phyloP scores from a whole-genome alignment of 176 grass and related monocot species.

The Tuctoria greenei region DNA sequence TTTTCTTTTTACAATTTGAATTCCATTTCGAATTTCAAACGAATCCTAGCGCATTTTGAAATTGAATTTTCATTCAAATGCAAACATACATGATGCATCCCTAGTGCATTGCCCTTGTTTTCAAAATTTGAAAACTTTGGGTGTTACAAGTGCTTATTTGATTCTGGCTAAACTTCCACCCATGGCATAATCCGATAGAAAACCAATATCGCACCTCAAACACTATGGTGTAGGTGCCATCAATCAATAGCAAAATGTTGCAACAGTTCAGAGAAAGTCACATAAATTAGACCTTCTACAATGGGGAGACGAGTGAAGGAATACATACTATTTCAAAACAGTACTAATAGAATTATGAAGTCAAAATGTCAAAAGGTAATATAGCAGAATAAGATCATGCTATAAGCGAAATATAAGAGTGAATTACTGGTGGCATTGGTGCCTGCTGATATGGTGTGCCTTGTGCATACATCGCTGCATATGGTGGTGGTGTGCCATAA shows the following conservation, averaged over 20 bases:
- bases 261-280: conserved; percentile 12
- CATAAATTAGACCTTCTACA: conserved; percentile 28
- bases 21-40: no score
- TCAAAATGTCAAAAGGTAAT: conserved; percentile 14
- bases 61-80: no score
- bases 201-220: conserved; percentile 21
- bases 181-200: not conserved
- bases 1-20: no score
- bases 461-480: conserved; percentile 58
- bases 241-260: conserved; percentile 13
- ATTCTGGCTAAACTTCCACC: not conserved
- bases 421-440: conserved; percentile 48
- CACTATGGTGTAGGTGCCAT: conserved; percentile 5
- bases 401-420: conserved; percentile 24
- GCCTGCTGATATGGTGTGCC: conserved; percentile 56
- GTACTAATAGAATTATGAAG: not conserved
- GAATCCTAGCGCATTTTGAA: no score
- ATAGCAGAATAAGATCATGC: conserved; percentile 18
- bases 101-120: no score
- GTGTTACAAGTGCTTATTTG: not conserved
- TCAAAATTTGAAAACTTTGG: no score
- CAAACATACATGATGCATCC: no score
- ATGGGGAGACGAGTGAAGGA: conserved; percentile 10
- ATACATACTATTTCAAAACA: conserved; percentile 23
- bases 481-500: conserved; percentile 58